Conservation (phyloP, 1,139 yeast species). For the Scheffersomyces stambukii region DNA sequence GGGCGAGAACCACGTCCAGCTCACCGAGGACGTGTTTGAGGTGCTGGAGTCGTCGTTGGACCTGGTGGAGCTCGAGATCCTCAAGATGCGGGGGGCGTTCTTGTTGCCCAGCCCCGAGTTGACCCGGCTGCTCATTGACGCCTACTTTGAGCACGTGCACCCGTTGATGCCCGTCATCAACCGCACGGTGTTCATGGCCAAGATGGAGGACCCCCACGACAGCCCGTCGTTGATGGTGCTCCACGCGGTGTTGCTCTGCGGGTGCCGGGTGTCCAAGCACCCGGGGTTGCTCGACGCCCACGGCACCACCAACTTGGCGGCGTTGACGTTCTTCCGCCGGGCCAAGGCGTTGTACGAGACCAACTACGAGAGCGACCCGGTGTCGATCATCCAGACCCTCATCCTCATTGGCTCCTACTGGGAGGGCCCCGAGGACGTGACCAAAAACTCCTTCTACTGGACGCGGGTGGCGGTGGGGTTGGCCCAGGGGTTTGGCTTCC, state of each 20-base stretch:
- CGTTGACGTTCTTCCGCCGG: slow-evolving; percentile 66
- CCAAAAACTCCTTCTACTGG: slow-evolving; percentile 77
- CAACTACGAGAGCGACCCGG: slow-evolving; percentile 68
- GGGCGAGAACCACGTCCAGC: slow-evolving; percentile 43
- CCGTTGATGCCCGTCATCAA: slow-evolving; percentile 73
- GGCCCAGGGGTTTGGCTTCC: slow-evolving; percentile 80
- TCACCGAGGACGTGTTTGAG: slow-evolving; percentile 41
- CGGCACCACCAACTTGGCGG: slow-evolving; percentile 56
- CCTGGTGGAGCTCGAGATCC: slow-evolving; percentile 63
- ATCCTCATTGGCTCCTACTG: slow-evolving; percentile 66
- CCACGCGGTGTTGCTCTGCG: slow-evolving; percentile 68
- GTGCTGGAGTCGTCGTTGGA: slow-evolving; percentile 42
- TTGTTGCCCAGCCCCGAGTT: slow-evolving; percentile 59
- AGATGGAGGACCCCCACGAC: slow-evolving; percentile 52
- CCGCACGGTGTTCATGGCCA: slow-evolving; percentile 56
- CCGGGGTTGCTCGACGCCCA: slow-evolving; percentile 53
- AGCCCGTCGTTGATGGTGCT: slow-evolving; percentile 67
- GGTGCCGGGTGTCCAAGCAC: slow-evolving; percentile 58
- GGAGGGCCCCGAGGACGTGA: slow-evolving; percentile 78
- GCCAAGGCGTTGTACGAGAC: slow-evolving; percentile 77
- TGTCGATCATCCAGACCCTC: slow-evolving; percentile 61
- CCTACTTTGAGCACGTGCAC: slow-evolving; percentile 64
- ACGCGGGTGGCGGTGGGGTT: slow-evolving; percentile 66
- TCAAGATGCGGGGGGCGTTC: slow-evolving; percentile 70
- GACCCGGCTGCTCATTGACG: slow-evolving; percentile 57